These are phyloP conservation scores for Saccharomyces hybrid DNA, from an alignment of 1,139 yeast species.

Conservation along the genomic window DNA sequence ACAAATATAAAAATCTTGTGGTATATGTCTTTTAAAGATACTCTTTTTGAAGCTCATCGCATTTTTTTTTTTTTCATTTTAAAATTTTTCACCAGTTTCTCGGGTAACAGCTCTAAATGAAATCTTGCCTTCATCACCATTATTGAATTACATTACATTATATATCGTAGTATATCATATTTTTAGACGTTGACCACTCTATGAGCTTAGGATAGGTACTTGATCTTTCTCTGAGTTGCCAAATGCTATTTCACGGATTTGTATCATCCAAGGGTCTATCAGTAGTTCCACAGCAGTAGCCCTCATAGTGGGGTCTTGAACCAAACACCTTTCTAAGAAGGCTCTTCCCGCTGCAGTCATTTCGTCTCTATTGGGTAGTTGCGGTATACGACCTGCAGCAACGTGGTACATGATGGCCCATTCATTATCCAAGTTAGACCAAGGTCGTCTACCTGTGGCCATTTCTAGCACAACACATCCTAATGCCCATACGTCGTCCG, in stretches of 20 bases:
- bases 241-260: conserved; percentile 65
- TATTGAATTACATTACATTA: not conserved
- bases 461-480: conserved; percentile 78
- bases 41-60: not conserved
- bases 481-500: conserved; percentile 73
- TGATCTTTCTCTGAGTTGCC: conserved; percentile 29
- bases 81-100: not conserved
- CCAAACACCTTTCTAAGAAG: conserved; percentile 69
- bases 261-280: conserved; percentile 84
- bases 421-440: conserved; percentile 91
- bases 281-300: conserved; percentile 79
- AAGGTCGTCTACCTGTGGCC: conserved; percentile 79
- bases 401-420: conserved; percentile 99
- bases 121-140: not conserved
- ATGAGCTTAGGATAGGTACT: conserved; percentile 1
- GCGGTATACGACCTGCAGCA: conserved; percentile 92
- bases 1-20: not conserved
- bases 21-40: not conserved
- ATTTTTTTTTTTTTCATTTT: not conserved
- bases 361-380: conserved; percentile 71
- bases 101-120: not conserved
- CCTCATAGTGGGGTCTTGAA: conserved; percentile 73
- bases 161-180: not conserved
- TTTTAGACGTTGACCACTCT: not conserved
- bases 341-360: conserved; percentile 63